Evolutionary conservation across 805 yeast genomes (phyloP).

Genomic region (Ogataea parapolymorpha): DNA sequence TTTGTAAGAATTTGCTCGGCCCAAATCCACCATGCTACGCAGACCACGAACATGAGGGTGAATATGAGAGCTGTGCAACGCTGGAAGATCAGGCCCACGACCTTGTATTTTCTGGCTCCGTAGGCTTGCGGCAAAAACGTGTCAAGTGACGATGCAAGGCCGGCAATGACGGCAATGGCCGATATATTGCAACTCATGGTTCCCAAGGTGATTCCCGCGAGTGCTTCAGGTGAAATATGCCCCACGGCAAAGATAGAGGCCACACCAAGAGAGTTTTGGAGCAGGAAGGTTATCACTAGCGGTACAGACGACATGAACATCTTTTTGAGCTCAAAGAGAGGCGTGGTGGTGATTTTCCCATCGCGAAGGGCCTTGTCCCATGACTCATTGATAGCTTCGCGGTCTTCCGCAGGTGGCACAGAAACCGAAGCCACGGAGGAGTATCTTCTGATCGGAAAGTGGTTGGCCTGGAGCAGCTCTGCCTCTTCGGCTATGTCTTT

Average conservation of each 20-base stretch:
- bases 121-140: slow-evolving; percentile 77
- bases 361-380: slow-evolving; percentile 34
- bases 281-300: slow-evolving; percentile 58
- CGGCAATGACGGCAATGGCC: slow-evolving; percentile 72
- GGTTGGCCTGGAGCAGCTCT: slow-evolving; percentile 25
- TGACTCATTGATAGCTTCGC: slow-evolving; percentile 28
- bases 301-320: slow-evolving; percentile 49
- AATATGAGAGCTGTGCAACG: slow-evolving; percentile 60
- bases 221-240: slow-evolving; percentile 62
- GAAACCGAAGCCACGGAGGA: slow-evolving; percentile 14
- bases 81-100: slow-evolving; percentile 67
- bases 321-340: slow-evolving; percentile 37
- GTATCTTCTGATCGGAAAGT: slow-evolving; percentile 25
- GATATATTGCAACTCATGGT: slow-evolving; percentile 77
- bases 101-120: slow-evolving; percentile 60
- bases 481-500: slow-evolving; percentile 28
- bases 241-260: slow-evolving; percentile 80
- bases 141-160: slow-evolving; percentile 74
- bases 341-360: slow-evolving; percentile 43
- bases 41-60: slow-evolving; percentile 51
- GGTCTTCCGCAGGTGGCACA: slow-evolving; percentile 13
- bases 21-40: slow-evolving; percentile 57
- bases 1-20: slow-evolving; percentile 45
- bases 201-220: slow-evolving; percentile 73
- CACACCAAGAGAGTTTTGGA: slow-evolving; percentile 70